Evolutionary conservation across 257 asterid species (phyloP), one percentile per base, ranked within the genome.

Genomic region (Solanum habrochaites): DNA sequence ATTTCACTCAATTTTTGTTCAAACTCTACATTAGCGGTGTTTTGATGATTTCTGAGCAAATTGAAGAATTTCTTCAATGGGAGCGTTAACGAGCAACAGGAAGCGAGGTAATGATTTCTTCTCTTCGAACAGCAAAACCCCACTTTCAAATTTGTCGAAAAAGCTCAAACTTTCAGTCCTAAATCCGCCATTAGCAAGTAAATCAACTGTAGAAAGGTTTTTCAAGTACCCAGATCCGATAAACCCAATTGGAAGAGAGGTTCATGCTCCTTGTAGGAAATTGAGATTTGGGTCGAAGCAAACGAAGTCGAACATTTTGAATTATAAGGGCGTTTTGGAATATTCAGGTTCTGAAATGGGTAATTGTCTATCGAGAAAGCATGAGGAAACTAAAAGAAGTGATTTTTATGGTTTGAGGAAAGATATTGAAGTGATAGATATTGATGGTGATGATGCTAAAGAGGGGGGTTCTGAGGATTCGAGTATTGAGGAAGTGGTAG

Each of bases 201-300:
- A 81, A 27, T 91, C 91, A 56, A 20, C 87, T 42, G 67, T 66
- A 64, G 89, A 89, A 7, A 90, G 91, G 88, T n/a, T 90, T 85
- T 56, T 87, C 42, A 83, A 15, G 91, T 94, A 94, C 87, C 98
- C 98, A 13, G 91, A 87, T 4, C 27, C 37, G 37, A 90, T 86
- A 49, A 10, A 75, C 45, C 88, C 72, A 80, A 86, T 89, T 49
- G 32, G 21, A 37, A 89, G 97, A 80, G 92, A 85, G 69, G 90
- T 91, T 84, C 98, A 94, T 88, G 98, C 94, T 85, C 98, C 98
- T 3, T 87, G 90, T 21, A 91, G 94, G 64, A 87, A 39, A 49
- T 74, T 42, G 3, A 92, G 86, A 86, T 89, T 89, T 73, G 87
- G 91, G 71, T 42, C 3, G 4, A 74, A 74, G 35, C 40, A 14